Percentiles rank a stretch among this genome's conserved stretches.
These are phyloP conservation scores for Malbranchea zuffiana DNA, from an alignment of 2,329 filamentous ascomycete genomes.

Conservation along the genomic window DNA sequence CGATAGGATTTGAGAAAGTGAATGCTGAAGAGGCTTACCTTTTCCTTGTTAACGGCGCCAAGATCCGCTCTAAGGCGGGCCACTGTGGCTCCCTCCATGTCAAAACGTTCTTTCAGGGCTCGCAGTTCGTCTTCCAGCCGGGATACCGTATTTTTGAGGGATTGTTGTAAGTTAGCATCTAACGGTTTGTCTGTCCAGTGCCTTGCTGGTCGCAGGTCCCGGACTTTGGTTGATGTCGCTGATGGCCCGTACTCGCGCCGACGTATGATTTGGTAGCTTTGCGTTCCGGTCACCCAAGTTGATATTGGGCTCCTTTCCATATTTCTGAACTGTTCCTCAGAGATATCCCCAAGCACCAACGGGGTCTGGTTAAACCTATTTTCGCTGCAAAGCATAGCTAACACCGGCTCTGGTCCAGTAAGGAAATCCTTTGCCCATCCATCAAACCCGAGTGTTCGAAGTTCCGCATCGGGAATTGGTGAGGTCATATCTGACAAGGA, in stretches of 20 bases:
- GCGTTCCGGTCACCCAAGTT: conserved; percentile 58
- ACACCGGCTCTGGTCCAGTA: conserved; percentile 67
- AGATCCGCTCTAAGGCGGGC: conserved; percentile 17
- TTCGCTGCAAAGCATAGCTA: conserved; percentile 78
- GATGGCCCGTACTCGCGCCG: conserved; percentile 69
- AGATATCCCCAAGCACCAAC: conserved; percentile 53
- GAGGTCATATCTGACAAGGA: conserved; percentile 46
- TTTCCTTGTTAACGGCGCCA: conserved; percentile 26
- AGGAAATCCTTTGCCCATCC: conserved; percentile 70
- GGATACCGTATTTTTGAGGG: conserved; percentile 44
- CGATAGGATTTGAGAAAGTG: too few relatives aligned
- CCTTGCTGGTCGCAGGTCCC: conserved; percentile 48
- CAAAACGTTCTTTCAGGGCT: conserved; percentile 21
- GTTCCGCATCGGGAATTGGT: conserved; percentile 46
- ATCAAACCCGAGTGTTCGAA: conserved; percentile 56
- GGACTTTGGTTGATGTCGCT: conserved; percentile 59
- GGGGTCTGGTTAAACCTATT: conserved; percentile 58
- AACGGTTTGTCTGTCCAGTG: conserved; percentile 71
- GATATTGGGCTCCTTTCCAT: conserved; percentile 50
- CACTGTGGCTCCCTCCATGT: conserved; percentile 23
- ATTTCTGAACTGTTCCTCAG: conserved; percentile 55
- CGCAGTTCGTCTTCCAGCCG: conserved; percentile 35
- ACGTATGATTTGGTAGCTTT: conserved; percentile 54
- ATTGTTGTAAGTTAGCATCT: conserved; percentile 48
- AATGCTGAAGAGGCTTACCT: conserved; percentile 26